phyloP scores from a whole-genome alignment of 768 basidiomycete genomes.

The Tricholoma terreum region DNA sequence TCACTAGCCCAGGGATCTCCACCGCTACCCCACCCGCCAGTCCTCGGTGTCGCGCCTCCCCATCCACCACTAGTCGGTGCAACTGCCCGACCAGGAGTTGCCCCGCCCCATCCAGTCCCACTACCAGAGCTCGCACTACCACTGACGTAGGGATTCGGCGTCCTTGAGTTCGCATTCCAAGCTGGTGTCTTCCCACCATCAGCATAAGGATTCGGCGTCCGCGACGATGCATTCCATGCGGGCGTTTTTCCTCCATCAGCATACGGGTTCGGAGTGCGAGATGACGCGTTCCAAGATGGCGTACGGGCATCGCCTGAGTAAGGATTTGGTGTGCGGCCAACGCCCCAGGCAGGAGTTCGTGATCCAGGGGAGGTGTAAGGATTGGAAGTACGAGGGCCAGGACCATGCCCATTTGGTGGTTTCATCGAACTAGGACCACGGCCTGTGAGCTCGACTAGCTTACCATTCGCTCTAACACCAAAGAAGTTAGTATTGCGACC shows the following conservation, averaged over 20 bases:
- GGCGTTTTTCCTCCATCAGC: constrained; percentile 59
- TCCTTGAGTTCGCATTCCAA: constrained; percentile 58
- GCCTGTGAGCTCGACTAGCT: constrained; percentile 47
- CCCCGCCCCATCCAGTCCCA: constrained; percentile 42
- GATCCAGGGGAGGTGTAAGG: constrained; percentile 29
- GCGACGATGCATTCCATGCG: constrained; percentile 59
- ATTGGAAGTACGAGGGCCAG: constrained; percentile 28
- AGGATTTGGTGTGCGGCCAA: constrained; percentile 67
- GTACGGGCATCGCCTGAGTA: constrained; percentile 55
- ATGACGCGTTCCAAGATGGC: constrained; percentile 53
- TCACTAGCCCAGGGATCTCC: constrained; percentile 24
- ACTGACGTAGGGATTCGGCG: constrained; percentile 66
- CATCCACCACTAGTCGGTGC: constrained; percentile 22
- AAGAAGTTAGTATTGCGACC: constrained; percentile 5
- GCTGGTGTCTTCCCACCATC: constrained; percentile 68
- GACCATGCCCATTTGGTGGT: constrained; percentile 15
- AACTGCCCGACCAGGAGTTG: constrained; percentile 29
- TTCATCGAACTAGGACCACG: constrained; percentile 10
- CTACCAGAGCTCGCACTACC: constrained; percentile 39
- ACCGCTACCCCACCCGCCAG: constrained; percentile 26
- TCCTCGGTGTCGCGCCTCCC: constrained; percentile 47
- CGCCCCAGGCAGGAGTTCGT: constrained; percentile 22
- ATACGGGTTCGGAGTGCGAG: constrained; percentile 71
- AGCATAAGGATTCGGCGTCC: constrained; percentile 70
- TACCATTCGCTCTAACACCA: constrained; percentile 50